phyloP scores from a whole-genome alignment of 1,139 yeast genomes.

The Yamadazyma epiphylla region DNA sequence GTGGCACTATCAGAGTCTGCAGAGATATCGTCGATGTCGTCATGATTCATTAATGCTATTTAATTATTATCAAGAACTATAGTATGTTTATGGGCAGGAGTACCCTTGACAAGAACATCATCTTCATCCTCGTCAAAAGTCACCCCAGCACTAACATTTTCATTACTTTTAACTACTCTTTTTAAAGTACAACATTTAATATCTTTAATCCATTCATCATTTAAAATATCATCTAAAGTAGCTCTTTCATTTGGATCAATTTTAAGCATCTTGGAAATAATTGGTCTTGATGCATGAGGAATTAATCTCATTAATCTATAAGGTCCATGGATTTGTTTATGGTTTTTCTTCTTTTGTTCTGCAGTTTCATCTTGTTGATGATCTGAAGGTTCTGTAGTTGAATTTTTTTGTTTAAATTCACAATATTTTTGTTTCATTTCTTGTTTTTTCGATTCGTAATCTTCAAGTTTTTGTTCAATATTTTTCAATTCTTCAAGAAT shows the following conservation, averaged over 20 bases:
- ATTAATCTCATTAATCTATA: slow-evolving; percentile 81
- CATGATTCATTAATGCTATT: slow-evolving; percentile 2
- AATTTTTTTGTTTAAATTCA: slow-evolving; percentile 15
- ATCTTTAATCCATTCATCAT: slow-evolving; percentile 69
- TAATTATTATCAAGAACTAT: slow-evolving; percentile 24
- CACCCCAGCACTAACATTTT: slow-evolving; percentile 20
- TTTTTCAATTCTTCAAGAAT: slow-evolving; percentile 29
- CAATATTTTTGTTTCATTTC: slow-evolving; percentile 32
- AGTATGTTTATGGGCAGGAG: slow-evolving; percentile 42
- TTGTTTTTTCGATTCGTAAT: slow-evolving; percentile 32
- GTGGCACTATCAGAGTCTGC: slow-evolving; percentile 1
- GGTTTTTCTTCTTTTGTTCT: slow-evolving; percentile 26
- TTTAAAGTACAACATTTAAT: slow-evolving; percentile 48
- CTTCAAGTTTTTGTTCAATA: slow-evolving; percentile 37
- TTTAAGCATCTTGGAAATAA: slow-evolving; percentile 69
- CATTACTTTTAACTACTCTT: slow-evolving; percentile 20
- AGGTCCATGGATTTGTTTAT: slow-evolving; percentile 67
- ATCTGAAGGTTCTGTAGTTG: slow-evolving; percentile 2
- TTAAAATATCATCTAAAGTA: slow-evolving; percentile 59
- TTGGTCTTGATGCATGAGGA: slow-evolving; percentile 81
- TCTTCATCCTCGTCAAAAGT: slow-evolving; percentile 39
- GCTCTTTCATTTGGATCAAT: slow-evolving; percentile 70
- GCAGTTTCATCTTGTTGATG: slow-evolving; percentile 12
- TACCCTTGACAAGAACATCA: slow-evolving; percentile 33
- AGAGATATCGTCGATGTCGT: too few relatives aligned